Evolutionary conservation across 805 yeast species (phyloP), one percentile per base, ranked within the genome.

Genomic region (Wickerhamomyces kurtzmanii): DNA sequence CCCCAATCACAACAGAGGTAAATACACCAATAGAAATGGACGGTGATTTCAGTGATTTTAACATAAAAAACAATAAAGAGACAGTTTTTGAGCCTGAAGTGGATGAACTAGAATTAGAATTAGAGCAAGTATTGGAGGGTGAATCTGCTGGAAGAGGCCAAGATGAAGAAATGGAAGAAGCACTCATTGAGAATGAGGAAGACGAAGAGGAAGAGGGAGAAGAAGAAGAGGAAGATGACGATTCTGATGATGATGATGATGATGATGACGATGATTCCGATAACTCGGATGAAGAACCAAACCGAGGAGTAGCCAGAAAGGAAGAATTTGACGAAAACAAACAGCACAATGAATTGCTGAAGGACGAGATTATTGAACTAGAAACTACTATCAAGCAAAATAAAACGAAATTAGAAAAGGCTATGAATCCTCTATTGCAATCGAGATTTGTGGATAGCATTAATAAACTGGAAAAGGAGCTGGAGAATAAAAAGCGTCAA

Each of bases 381-480:
- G 86, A 82, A 47, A 43, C 66, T 11, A 86, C 89, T 0, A 78
- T 91, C 28, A 72, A 67, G 30, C 78, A 76, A 42, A 87, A 89
- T 45, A 73, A 72, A 49, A 64, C 65, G 25, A 86, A 82, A 42
- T 69, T 84, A 27, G 71, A 66, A 13, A 75, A 76, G 39, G 86
- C 87, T 12, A 63, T 75, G 4, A 85, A 85, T 47, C 87, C 89
- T 41, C 78, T 89, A 56, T 67, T 91, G 72, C 75, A 78, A 46
- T 81, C 78, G 52, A 77, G 96, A 57, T 82, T 87, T 49, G 66
- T 77, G 42, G 91, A 81, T 38, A 86, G 80, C 28, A 81, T 84
- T 28, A 69, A 67, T 32, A 76, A 87, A 35, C 65, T 91, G 45
- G 76, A 75, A 51, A 75, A 77, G 30, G 95, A 89, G 42, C 65